Percentiles rank a stretch among this genome's conserved stretches.
phyloP scores from a whole-genome alignment of 257 asterid species.

The Anisodus acutangulus region DNA sequence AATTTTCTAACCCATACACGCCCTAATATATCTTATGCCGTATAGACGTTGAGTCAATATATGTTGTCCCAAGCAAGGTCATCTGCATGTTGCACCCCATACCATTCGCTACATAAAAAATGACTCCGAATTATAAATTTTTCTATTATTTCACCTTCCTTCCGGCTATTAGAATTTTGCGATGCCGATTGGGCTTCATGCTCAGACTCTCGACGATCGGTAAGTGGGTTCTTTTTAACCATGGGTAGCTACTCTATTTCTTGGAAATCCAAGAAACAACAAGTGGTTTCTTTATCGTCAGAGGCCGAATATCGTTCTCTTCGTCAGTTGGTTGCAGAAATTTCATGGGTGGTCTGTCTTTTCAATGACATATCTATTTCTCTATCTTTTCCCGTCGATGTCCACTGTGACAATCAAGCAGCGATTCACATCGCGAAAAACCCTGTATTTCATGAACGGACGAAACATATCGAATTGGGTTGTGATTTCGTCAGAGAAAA shows the following conservation, averaged over 20 bases:
- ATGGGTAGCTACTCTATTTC: background rate
- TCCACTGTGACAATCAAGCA: background rate
- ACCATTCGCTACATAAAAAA: background rate
- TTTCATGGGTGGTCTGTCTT: background rate
- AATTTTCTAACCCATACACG: no score
- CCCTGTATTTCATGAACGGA: background rate
- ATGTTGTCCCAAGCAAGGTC: background rate
- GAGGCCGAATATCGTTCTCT: background rate
- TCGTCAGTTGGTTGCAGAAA: background rate
- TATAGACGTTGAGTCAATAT: background rate
- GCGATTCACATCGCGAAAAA: background rate
- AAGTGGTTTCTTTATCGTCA: background rate
- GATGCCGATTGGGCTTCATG: background rate
- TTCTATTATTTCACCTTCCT: background rate
- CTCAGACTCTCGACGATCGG: background rate
- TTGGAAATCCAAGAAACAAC: background rate
- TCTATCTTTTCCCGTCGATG: accelerated
- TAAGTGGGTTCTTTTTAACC: background rate
- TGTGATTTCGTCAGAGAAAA: no score
- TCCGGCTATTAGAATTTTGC: background rate
- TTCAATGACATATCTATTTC: background rate
- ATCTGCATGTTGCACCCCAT: background rate
- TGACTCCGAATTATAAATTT: background rate
- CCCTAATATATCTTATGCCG: background rate
- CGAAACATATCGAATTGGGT: no score